These are phyloP conservation scores for Hura crepitans DNA, from an alignment of 441 rosid genomes.

Conservation along the genomic window DNA sequence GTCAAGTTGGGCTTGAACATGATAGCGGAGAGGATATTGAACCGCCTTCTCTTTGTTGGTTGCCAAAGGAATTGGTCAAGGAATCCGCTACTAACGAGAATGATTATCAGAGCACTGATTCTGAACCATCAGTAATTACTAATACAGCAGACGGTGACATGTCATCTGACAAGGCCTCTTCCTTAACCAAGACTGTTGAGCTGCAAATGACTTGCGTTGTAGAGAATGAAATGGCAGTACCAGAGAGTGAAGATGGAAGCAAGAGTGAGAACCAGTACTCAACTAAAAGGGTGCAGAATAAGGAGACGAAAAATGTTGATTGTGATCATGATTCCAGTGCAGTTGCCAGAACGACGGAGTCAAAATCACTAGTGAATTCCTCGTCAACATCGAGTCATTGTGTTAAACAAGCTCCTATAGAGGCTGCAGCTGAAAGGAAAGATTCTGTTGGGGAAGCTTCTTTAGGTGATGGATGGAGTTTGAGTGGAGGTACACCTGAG, in stretches of 20 bases:
- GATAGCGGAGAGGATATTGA: slow-evolving; percentile 21
- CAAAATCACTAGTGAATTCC: slow-evolving; percentile 14
- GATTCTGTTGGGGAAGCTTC: too few species aligned
- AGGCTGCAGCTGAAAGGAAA: slow-evolving; percentile 20
- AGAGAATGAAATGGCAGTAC: slow-evolving; percentile 16
- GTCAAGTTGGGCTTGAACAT: slow-evolving; percentile 17
- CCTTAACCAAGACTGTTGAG: neutral
- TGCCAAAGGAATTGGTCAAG: slow-evolving; percentile 2
- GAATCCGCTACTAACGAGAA: slow-evolving; percentile 13
- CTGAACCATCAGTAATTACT: slow-evolving; percentile 17
- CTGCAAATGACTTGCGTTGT: slow-evolving; percentile 23
- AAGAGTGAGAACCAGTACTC: slow-evolving; percentile 11
- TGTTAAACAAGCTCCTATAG: slow-evolving; percentile 9
- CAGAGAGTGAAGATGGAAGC: slow-evolving; percentile 15
- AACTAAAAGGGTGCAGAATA: slow-evolving; percentile 5
- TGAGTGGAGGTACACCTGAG: neutral
- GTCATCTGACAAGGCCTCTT: slow-evolving; percentile 10
- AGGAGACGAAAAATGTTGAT: slow-evolving; percentile 3
- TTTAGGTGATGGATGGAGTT: too few species aligned
- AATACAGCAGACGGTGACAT: slow-evolving; percentile 10
- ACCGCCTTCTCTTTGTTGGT: slow-evolving; percentile 10
- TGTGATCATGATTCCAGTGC: slow-evolving; percentile 9
- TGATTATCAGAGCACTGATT: slow-evolving; percentile 15
- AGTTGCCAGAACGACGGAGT: neutral
- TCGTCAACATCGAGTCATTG: neutral